These are phyloP conservation scores for Rhinocladiella mackenziei DNA, from an alignment of 2,329 filamentous ascomycete species.

Conservation along the genomic window DNA sequence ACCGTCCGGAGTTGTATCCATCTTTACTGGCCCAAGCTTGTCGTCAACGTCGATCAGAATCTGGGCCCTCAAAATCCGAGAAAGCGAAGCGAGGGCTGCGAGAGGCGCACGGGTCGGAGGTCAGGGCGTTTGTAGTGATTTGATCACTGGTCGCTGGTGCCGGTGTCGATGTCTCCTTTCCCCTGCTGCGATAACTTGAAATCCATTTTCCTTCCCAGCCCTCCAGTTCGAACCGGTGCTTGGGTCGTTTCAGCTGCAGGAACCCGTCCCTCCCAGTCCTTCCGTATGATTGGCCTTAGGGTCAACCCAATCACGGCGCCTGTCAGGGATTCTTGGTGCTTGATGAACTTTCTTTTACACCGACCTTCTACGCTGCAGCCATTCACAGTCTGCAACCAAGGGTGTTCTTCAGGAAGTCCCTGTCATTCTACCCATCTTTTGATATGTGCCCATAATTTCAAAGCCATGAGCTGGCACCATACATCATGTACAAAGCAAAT, in stretches of 20 bases:
- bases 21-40: neutral
- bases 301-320: conserved; percentile 9
- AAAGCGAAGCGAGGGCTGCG: conserved; percentile 8
- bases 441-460: no score
- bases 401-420: no score
- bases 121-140: neutral
- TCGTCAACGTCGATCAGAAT: conserved; percentile 12
- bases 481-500: no score
- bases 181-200: conserved; percentile 6
- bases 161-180: conserved; percentile 11
- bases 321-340: conserved; percentile 1
- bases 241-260: conserved; percentile 22
- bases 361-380: conserved; percentile 7
- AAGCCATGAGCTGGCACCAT: conserved; percentile 10
- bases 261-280: conserved; percentile 16
- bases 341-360: conserved; percentile 15
- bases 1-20: no score
- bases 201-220: neutral
- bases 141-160: no score
- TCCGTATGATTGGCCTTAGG: conserved; percentile 17
- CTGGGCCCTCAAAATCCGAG: conserved; percentile 17
- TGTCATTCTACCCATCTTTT: no score
- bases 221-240: conserved; percentile 5
- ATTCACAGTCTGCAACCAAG: conserved; percentile 7
- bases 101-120: conserved; percentile 1